phyloP scores from a whole-genome alignment of 805 yeast species.

The Yarrowia sp. region DNA sequence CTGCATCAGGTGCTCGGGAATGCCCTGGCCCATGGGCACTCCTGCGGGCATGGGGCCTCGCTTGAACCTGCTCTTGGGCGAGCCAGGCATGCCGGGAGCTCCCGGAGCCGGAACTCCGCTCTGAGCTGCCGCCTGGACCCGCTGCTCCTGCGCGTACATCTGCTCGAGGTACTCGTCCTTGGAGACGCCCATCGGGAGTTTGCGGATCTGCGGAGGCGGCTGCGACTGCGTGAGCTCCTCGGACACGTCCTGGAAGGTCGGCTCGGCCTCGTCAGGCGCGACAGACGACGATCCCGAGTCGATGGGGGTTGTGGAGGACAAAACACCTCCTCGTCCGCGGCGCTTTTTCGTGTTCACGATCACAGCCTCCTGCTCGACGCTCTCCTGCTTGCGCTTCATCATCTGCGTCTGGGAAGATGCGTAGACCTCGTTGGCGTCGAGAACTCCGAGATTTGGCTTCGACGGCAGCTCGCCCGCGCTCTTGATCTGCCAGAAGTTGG shows the following conservation, averaged over 20 bases:
- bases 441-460: conserved; percentile 22
- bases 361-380: conserved; percentile 23
- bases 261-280: background rate
- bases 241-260: conserved; percentile 22
- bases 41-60: background rate
- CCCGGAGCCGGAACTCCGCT: background rate
- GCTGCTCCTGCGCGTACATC: conserved; percentile 20
- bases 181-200: conserved; percentile 23
- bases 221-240: conserved; percentile 16
- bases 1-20: conserved; percentile 16
- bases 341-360: conserved; percentile 13
- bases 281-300: background rate
- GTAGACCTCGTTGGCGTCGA: conserved; percentile 15
- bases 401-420: conserved; percentile 1
- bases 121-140: conserved; percentile 16
- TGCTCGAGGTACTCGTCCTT: conserved; percentile 15
- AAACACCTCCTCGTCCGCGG: conserved; percentile 5
- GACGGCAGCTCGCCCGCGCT: conserved; percentile 22
- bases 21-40: conserved; percentile 3
- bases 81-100: background rate
- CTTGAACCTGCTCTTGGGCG: conserved; percentile 6
- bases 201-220: conserved; percentile 12
- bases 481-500: conserved; percentile 37
- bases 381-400: conserved; percentile 23
- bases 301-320: background rate